Conservation (phyloP, 305 asterid species). For the Fraxinus floribunda region DNA sequence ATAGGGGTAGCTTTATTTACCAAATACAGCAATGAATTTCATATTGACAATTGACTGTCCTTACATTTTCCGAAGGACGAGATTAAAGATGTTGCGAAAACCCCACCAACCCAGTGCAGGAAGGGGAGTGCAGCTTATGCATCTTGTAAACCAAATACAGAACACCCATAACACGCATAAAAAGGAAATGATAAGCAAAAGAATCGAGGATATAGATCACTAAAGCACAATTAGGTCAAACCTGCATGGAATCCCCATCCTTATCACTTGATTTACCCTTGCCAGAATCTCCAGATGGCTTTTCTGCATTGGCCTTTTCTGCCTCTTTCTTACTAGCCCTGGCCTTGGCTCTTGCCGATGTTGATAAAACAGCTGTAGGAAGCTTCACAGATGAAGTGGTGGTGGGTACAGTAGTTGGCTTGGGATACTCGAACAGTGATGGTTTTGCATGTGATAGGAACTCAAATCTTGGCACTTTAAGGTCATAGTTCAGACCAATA, state of each 20-base stretch:
- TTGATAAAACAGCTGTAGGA: constrained; percentile 90
- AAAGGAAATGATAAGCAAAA: not conserved
- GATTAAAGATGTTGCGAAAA: not conserved
- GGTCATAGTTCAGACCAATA: constrained; percentile 81
- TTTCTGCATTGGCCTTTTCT: constrained; percentile 60
- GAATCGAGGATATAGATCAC: not conserved
- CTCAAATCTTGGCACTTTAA: constrained; percentile 90
- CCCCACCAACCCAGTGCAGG: not conserved
- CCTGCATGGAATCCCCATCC: constrained; percentile 88
- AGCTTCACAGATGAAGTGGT: constrained; percentile 81
- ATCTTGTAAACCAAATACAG: not conserved
- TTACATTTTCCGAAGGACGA: not conserved
- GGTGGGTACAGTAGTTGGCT: constrained; percentile 80
- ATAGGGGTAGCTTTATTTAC: not conserved
- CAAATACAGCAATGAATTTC: not conserved
- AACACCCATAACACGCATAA: not conserved
- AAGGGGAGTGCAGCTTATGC: not conserved
- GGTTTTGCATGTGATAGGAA: constrained; percentile 94
- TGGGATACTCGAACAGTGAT: constrained; percentile 88
- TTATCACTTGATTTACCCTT: constrained; percentile 69
- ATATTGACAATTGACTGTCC: not conserved
- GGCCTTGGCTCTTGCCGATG: constrained; percentile 89
- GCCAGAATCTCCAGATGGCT: constrained; percentile 41
- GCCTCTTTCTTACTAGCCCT: constrained; percentile 88
- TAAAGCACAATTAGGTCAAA: constrained; percentile 22